Base-by-base conservation (phyloP, 1,139 yeast genomes). In the Suhomyces ambrosiae region DNA sequence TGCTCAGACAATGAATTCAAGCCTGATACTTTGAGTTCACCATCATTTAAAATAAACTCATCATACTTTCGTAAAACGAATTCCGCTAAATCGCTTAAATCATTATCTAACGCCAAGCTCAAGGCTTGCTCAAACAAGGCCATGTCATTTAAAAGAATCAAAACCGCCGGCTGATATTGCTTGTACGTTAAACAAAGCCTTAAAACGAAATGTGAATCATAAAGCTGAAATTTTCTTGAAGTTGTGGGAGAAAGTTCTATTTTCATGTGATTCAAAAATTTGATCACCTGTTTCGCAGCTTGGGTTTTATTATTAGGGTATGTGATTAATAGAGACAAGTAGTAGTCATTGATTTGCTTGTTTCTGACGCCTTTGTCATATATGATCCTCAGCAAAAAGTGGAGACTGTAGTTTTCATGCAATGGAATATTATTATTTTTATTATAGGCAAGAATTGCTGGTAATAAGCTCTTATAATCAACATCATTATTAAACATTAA, bases 111-210 rank as follows among this genome's bases (percentile, higher is more conserved):
- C 0, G 97, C 94, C 42, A 90, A 57, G 34, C 73, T 71, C 27
- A 90, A 79, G 0, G 97, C 97, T 42, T 86, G 92, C 43, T 87
- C 95, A 54, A 74, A 86, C 33, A 85, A 68, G 4, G 74, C 79
- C 65, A 87, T 64, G 40, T 69, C 74, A 39, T 79, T 70, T 1
- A 90, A 78, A 49, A 86, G 79, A 23, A 92, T 75, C 41, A 78
- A 74, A 5, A 88, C 80, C 0, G 95, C 88, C 1, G 90, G 76
- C 44, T 78, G 78, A 32, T 73, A 68, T 41, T 78, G 79, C 11
- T 74, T 60, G 52, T 78, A 74, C 34, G 75, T 74, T 35, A 85
- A 71, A 51, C 96, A 86, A 27, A 89, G 61, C 38, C 97, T 68
- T 30, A 92, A 61, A 2, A 90, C 78, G 48, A 86, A 86, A 48